These are phyloP conservation scores for Yarrowia sp. DNA, from an alignment of 805 yeast species.

Conservation along the genomic window DNA sequence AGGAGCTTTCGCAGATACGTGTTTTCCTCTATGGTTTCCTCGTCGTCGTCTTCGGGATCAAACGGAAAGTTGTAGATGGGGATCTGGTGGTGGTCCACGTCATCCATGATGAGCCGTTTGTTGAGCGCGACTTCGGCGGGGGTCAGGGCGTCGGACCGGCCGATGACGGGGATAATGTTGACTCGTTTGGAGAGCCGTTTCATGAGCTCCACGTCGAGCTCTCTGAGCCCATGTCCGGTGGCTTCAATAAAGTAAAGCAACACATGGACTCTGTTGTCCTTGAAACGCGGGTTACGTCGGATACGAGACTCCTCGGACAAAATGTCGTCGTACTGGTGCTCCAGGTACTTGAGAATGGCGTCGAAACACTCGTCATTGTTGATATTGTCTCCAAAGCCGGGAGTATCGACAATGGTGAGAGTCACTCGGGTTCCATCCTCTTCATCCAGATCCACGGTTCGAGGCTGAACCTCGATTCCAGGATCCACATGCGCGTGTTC, in stretches of 20 bases:
- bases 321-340: constrained; percentile 66
- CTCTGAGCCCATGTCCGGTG: constrained; percentile 54
- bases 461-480: constrained; percentile 21
- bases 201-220: constrained; percentile 72
- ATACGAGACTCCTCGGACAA: constrained; percentile 74
- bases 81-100: constrained; percentile 55
- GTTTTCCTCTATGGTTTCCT: constrained; percentile 38
- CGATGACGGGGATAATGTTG: constrained; percentile 78
- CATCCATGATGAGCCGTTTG: constrained; percentile 54
- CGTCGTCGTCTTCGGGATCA: constrained; percentile 56
- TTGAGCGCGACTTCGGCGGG: constrained; percentile 53
- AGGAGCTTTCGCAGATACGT: constrained; percentile 44
- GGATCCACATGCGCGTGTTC: constrained; percentile 22
- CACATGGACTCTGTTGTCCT: constrained; percentile 72
- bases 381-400: constrained; percentile 75
- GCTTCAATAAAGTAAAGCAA: constrained; percentile 72
- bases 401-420: constrained; percentile 62
- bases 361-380: constrained; percentile 53
- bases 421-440: constrained; percentile 51
- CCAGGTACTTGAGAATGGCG: constrained; percentile 58
- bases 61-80: constrained; percentile 71
- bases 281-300: constrained; percentile 64
- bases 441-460: constrained; percentile 48
- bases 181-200: constrained; percentile 64
- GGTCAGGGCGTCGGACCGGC: constrained; percentile 77